Base-by-base conservation (phyloP, 768 basidiomycete genomes). In the Amanita muscaria region DNA sequence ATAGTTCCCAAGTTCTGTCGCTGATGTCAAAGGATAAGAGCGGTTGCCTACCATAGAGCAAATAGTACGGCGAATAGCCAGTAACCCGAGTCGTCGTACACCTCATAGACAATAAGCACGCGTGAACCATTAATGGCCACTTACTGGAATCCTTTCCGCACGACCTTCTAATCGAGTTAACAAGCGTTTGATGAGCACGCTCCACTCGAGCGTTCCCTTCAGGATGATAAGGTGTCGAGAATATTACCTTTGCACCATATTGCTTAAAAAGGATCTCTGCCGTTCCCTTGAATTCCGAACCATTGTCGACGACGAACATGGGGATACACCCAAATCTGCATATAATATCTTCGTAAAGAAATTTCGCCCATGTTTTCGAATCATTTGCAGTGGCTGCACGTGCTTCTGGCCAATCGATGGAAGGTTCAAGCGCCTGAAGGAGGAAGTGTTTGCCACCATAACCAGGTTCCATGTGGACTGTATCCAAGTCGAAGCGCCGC, bases 201-300 rank as follows among this genome's bases (percentile, higher is more conserved):
- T 67, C 64, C 0, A 57, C 53, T 2, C 56, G 49, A 0, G 54
- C 63, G 31, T 67, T 67, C n/a, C 57, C 54, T 46, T 63, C 38
- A 2, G 57, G 48, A 46, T 65, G 48, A 41, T 60, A 56, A 0
- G 59, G 57, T 1, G 58, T 63, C 8, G 58, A 18, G 15, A 67
- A 54, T 10, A 59, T 64, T 32, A n/a, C n/a, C n/a, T n/a, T n/a
- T n/a, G n/a, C n/a, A n/a, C n/a, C n/a, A n/a, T n/a, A n/a, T n/a
- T n/a, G n/a, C n/a, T n/a, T n/a, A n/a, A n/a, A n/a, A n/a, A n/a
- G n/a, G n/a, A n/a, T n/a, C n/a, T n/a, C n/a, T n/a, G n/a, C n/a
- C n/a, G n/a, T n/a, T n/a, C n/a, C n/a, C n/a, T n/a, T n/a, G n/a
- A n/a, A n/a, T n/a, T 64, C 64, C 0, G 52, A 11, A 1, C 66